Evolutionary conservation across 2,329 filamentous ascomycete species (phyloP).

Genomic region (Microcyclospora tardicrescens): DNA sequence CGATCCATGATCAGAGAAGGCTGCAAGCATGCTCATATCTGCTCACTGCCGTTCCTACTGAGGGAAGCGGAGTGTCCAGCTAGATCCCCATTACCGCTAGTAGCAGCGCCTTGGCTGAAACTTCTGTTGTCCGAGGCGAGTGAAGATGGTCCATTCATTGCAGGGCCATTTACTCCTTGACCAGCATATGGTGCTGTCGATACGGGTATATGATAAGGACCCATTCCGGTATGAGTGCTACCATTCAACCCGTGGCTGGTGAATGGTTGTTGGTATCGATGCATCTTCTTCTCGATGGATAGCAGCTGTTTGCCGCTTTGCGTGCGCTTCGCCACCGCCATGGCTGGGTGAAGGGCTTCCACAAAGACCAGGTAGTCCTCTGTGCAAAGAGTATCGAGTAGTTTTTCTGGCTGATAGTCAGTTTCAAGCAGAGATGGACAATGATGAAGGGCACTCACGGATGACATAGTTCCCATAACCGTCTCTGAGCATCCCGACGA

Average conservation of each 20-base stretch:
- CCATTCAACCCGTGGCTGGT: conserved; percentile 10
- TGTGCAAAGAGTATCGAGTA: conserved; percentile 41
- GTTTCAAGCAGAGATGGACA: neutral
- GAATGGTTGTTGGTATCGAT: conserved; percentile 22
- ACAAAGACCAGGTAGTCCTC: conserved; percentile 31
- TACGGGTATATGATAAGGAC: neutral
- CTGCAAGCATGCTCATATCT: no score
- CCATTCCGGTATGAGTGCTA: neutral
- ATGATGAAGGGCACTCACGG: conserved; percentile 48
- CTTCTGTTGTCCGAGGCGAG: no score
- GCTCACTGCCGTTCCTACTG: no score
- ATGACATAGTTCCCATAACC: conserved; percentile 94
- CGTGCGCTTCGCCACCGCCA: conserved; percentile 31
- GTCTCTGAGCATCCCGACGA: conserved; percentile 72
- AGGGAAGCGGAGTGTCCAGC: no score
- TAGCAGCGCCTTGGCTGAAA: no score
- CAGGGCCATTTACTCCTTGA: conserved; percentile 2
- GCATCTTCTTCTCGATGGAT: conserved; percentile 38
- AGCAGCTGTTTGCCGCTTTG: conserved; percentile 32
- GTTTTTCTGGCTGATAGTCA: conserved; percentile 53
- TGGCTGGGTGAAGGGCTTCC: conserved; percentile 30
- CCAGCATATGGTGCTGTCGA: neutral
- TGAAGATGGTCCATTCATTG: no score
- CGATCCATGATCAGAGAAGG: no score
- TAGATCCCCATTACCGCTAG: no score